Evolutionary conservation across 441 rosid species (phyloP).

Genomic region (Gossypium davidsonii): DNA sequence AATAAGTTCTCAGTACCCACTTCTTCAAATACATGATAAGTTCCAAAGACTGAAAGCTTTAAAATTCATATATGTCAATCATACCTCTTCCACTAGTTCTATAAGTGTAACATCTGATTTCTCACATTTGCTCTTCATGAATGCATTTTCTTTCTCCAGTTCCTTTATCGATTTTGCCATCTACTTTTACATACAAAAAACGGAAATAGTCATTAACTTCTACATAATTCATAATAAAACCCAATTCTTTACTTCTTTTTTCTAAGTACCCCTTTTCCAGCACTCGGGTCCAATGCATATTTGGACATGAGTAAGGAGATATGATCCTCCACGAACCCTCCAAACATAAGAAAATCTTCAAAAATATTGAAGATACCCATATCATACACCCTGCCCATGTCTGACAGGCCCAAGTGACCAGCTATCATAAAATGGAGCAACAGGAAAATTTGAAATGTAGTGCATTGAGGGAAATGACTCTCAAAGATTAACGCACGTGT

Average conservation of each 20-base stretch:
- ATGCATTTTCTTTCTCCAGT: conserved; percentile 73
- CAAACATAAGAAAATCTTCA: too few relatives aligned
- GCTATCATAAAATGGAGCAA: not conserved
- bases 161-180: conserved; percentile 82
- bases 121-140: conserved; percentile 83
- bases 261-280: too few relatives aligned
- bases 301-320: too few relatives aligned
- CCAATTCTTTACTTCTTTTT: too few relatives aligned
- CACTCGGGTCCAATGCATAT: too few relatives aligned
- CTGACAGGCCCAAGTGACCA: not conserved
- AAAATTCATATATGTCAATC: not conserved
- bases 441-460: not conserved
- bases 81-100: conserved; percentile 86
- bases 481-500: conserved; percentile 1
- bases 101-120: conserved; percentile 66
- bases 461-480: not conserved
- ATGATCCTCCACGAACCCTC: too few relatives aligned
- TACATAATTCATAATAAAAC: not conserved
- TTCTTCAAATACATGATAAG: not conserved
- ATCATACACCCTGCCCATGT: too few relatives aligned
- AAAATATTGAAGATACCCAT: too few relatives aligned
- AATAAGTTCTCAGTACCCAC: not conserved
- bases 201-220: not conserved
- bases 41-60: not conserved
- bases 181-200: conserved; percentile 26